Base-by-base conservation (phyloP, 2,329 filamentous ascomycete genomes). In the Phialophora tarda region DNA sequence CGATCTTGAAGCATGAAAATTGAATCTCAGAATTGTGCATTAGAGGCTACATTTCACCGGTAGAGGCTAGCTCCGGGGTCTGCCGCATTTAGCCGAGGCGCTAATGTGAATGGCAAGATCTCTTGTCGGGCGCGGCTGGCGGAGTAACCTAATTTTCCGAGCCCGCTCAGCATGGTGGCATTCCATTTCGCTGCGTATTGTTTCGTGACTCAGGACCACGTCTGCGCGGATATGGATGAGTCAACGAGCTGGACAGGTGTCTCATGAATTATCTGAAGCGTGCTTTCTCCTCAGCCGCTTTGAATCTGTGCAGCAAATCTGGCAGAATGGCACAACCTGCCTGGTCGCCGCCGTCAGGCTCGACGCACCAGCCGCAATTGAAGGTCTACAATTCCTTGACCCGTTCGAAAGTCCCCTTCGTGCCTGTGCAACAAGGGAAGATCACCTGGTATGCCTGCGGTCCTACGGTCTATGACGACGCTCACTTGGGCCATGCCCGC, bases 371-470 rank as follows among this genome's bases (percentile, higher is more conserved):
- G 54, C 83, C 85, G n/a, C 78, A 86, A 56, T 82, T 96, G 73
- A 89, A 88, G 75, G 83, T 96, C 71, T 92, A 89, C 83, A 96
- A 95, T 80, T 93, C 90, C 5, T 82, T 96, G 74, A 90, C 91
- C 11, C 86, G 90, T 67, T 83, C 83, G 11, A 91, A 93, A 74
- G 89, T 89, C 53, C 85, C 88, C 4, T 95, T 96, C 74, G 81
- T 89, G 51, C 91, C 92, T 14, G 84, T 91, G 56, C 88, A 93
- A 75, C 82, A 84, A 8, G 85, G 87, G 28, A 85, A 84, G 38
- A 85, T 96, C 30, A 88, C 87, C 4, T 96, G 92, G 92, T 96
- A 96, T 78, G 90, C 89, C 72, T 97, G 93, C 81, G 93, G 93
- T 21, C 92, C 92, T 65, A 97, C 92, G 1, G 89, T 91, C 50